These are phyloP conservation scores for Phyllosticta citriasiana DNA, from an alignment of 2,329 filamentous ascomycete species.

Conservation along the genomic window DNA sequence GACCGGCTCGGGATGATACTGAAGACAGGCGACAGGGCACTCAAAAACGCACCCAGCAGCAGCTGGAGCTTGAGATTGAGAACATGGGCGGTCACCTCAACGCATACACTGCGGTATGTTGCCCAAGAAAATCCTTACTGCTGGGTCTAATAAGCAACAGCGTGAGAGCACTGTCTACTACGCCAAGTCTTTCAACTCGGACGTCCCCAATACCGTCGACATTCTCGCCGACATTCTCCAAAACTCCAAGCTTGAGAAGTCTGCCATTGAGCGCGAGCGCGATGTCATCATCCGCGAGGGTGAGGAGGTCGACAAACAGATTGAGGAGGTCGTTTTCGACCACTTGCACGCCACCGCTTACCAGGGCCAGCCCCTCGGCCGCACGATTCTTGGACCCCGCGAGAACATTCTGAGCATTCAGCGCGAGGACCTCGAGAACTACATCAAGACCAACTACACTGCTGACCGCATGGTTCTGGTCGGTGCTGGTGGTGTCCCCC, in stretches of 20 bases:
- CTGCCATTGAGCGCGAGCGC: slow-evolving; percentile 91
- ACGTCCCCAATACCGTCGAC: slow-evolving; percentile 92
- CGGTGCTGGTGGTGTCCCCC: slow-evolving; percentile 85
- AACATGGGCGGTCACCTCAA: slow-evolving; percentile 99
- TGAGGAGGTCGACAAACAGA: slow-evolving; percentile 99
- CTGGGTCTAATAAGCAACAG: slow-evolving; percentile 26
- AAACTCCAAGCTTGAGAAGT: slow-evolving; percentile 93
- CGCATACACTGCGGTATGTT: slow-evolving; percentile 92
- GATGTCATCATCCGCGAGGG: slow-evolving; percentile 98
- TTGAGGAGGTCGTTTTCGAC: slow-evolving; percentile 99
- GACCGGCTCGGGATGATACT: slow-evolving; percentile 15
- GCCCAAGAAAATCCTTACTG: slow-evolving; percentile 1
- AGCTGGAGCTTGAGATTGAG: slow-evolving; percentile 98
- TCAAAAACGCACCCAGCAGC: slow-evolving; percentile 85
- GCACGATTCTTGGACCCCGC: slow-evolving; percentile 93
- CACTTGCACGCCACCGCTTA: slow-evolving; percentile 97
- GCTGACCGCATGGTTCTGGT: slow-evolving; percentile 99
- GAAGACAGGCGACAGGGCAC: slow-evolving; percentile 56
- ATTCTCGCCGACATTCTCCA: slow-evolving; percentile 98
- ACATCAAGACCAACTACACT: slow-evolving; percentile 99
- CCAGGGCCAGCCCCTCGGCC: slow-evolving; percentile 90
- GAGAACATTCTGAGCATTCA: slow-evolving; percentile 97
- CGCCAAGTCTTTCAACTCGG: slow-evolving; percentile 96
- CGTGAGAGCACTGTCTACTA: slow-evolving; percentile 99
- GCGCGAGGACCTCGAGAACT: slow-evolving; percentile 80